Base-by-base conservation (phyloP, 176 grass and related monocot species). In the Musa acuminata region DNA sequence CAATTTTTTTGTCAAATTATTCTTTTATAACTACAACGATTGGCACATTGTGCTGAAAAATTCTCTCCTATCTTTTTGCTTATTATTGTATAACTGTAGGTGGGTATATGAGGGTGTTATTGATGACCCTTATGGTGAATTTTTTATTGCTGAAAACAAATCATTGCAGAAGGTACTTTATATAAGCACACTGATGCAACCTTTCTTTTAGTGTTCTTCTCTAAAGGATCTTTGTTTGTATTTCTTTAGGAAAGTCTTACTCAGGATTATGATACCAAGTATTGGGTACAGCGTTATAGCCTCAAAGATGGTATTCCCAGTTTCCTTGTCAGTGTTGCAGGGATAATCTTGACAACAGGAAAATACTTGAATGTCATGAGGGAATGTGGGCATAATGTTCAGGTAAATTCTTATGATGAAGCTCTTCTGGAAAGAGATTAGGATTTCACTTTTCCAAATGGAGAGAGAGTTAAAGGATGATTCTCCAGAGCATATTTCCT, bases 91-190 rank as follows among this genome's bases (percentile, higher is more conserved):
- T 67, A 69, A 84, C 82, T 77, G 78, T 75, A 99, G 95, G 81
- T 99, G 90, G 95, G 90, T 99, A 51, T 99, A 99, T 81, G 95
- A 99, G 77, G 95, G 95, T 64, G 78, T 99, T 60, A 94, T 99
- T 73, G 95, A 99, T 78, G 95, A 99, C 49, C 95, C 95, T 82
- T 94, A 99, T 20, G 80, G 90, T 62, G 95, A 99, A 99, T 99
- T 99, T 82, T 99, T 99, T 86, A 94, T 99, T 81, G 88, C 82
- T 84, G 95, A 99, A 93, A 99, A 99, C 80, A 99, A 99, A 87
- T 91, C 84, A 63, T 78, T 99, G 77, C 84, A 84, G 63, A 99
- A 99, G 90, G 95, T 99, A 87, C 26, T 27, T 76, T 12, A 69
- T 52, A 49, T 8, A 52, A 8, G 14, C 48, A 71, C n/a, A 49